These are phyloP conservation scores for Termitomyces sp. DNA, from an alignment of 768 basidiomycete species.

Conservation along the genomic window DNA sequence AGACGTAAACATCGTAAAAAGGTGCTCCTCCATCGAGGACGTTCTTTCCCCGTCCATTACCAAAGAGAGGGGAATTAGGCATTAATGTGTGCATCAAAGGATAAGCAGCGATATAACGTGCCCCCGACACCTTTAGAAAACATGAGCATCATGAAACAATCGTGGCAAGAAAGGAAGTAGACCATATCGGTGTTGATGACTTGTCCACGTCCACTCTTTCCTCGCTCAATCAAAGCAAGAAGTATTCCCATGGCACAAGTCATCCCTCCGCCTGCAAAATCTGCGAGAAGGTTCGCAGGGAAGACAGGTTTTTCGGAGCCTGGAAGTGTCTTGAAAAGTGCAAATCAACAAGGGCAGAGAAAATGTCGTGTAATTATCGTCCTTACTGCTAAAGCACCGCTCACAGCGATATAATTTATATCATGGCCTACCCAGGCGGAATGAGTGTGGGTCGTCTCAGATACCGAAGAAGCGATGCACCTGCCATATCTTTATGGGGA, in stretches of 20 bases:
- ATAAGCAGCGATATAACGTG: constrained; percentile 72
- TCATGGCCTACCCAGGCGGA: constrained; percentile 56
- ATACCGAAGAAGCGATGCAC: constrained; percentile 27
- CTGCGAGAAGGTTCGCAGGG: constrained; percentile 73
- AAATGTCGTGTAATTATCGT: neutral
- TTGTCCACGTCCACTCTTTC: constrained; percentile 63
- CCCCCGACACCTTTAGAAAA: constrained; percentile 60
- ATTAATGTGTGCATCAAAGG: constrained; percentile 49
- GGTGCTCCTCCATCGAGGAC: constrained; percentile 74
- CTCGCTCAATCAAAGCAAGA: constrained; percentile 67
- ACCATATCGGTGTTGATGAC: constrained; percentile 79
- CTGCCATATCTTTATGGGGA: constrained; percentile 71
- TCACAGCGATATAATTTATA: constrained; percentile 79
- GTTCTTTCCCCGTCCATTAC: constrained; percentile 48
- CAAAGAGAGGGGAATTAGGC: constrained; percentile 29
- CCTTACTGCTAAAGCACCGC: constrained; percentile 64
- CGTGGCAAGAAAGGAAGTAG: constrained; percentile 1
- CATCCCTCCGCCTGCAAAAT: constrained; percentile 80
- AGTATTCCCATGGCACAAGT: constrained; percentile 70
- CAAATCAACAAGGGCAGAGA: neutral
- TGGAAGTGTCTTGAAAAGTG: constrained; percentile 53
- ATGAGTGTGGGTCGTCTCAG: neutral
- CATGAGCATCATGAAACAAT: neutral
- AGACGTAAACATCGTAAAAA: constrained; percentile 71
- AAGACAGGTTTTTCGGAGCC: constrained; percentile 62